These are phyloP conservation scores for Fraxinus baroniana DNA, from an alignment of 305 asterid genomes.

Conservation along the genomic window DNA sequence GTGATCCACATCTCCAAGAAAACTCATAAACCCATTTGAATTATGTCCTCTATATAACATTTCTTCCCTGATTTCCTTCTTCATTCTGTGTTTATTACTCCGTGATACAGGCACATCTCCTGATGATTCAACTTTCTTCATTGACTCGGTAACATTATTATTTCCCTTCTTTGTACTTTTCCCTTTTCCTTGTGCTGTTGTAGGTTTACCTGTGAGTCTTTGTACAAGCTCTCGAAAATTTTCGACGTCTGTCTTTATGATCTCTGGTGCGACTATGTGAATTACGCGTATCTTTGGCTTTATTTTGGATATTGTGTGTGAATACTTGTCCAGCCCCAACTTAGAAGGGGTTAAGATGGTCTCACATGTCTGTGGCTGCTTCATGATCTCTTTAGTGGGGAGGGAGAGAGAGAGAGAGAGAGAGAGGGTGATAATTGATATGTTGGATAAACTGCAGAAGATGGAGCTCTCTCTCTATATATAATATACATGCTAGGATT, in stretches of 20 bases:
- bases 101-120: constrained; percentile 21
- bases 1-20: constrained; percentile 46
- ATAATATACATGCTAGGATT: constrained; percentile 19
- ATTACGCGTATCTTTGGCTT: constrained; percentile 78
- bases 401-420: constrained; percentile 2
- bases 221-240: constrained; percentile 74
- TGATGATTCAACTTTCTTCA: constrained; percentile 20
- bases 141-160: constrained; percentile 19
- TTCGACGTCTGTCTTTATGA: constrained; percentile 61
- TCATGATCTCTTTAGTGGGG: constrained; percentile 31
- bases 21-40: constrained; percentile 34
- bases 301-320: constrained; percentile 47
- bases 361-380: constrained; percentile 28
- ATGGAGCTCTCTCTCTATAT: background rate
- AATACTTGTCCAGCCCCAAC: constrained; percentile 37
- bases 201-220: constrained; percentile 69
- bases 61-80: constrained; percentile 41
- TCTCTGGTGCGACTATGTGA: constrained; percentile 67
- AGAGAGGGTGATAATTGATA: background rate
- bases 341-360: constrained; percentile 36
- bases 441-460: constrained; percentile 25
- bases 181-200: constrained; percentile 15
- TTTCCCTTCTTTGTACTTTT: constrained; percentile 13
- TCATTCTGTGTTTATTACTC: constrained; percentile 26
- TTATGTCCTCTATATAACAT: constrained; percentile 21